A percentile compares a stretch with the other conserved stretches of the same genome.
These are phyloP conservation scores for Claviceps fusiformis DNA, from an alignment of 2,329 filamentous ascomycete species.

Conservation along the genomic window DNA sequence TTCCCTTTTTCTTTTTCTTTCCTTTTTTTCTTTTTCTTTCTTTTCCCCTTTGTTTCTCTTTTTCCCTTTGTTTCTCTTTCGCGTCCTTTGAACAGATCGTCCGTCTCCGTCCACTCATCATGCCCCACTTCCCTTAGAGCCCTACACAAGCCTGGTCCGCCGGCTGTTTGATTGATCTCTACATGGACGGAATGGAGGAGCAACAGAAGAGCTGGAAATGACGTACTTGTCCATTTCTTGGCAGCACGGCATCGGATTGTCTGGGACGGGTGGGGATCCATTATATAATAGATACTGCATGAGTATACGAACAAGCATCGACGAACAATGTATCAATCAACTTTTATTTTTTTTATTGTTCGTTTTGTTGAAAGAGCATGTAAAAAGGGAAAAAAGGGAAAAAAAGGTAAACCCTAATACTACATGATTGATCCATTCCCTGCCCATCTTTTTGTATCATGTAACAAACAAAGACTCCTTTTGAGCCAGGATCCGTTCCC, in stretches of 20 bases:
- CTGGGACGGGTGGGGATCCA: not conserved
- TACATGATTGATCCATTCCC: not conserved
- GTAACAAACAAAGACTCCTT: not conserved
- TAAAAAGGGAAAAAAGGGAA: not conserved
- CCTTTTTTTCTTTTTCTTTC: not conserved
- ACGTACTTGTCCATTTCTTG: not conserved
- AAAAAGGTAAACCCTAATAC: not conserved
- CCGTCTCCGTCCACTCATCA: not conserved
- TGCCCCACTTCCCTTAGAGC: slow-evolving; percentile 36
- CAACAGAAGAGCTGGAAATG: slow-evolving; percentile 15
- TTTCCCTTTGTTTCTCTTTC: not conserved
- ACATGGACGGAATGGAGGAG: slow-evolving; percentile 68
- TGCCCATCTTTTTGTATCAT: not conserved
- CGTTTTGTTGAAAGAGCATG: not conserved
- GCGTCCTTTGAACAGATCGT: not conserved
- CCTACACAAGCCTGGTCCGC: slow-evolving; percentile 96
- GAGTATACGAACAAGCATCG: not conserved
- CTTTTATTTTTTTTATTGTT: no score
- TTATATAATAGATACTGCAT: not conserved
- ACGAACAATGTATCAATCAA: no score
- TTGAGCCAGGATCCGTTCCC: not conserved
- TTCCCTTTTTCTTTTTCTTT: not conserved
- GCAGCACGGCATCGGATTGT: not conserved
- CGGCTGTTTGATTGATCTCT: slow-evolving; percentile 85
- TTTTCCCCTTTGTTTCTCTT: not conserved